Base-by-base conservation (phyloP, 257 asterid genomes). In the Avicennia marina region DNA sequence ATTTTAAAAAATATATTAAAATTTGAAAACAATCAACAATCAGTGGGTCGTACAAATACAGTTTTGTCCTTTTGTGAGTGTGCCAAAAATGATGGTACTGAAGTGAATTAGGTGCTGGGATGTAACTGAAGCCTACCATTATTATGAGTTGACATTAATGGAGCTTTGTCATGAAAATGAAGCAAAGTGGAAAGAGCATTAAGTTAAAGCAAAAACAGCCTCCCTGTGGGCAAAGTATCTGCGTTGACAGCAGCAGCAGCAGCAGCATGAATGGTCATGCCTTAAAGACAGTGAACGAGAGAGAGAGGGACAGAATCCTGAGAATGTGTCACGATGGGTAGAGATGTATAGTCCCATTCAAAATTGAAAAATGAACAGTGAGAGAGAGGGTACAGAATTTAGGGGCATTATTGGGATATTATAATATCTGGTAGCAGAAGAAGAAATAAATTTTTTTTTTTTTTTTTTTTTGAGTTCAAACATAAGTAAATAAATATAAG, bases 271-370 rank as follows among this genome's bases (percentile, higher is more conserved):
- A 49, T 46, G 17, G 75, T 66, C 65, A 60, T 36, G 9, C 10
- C 57, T 19, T 46, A 49, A 40, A 10, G 15, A 59, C 63, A 67
- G 36, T 32, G 54, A 13, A 2, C 2, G 24, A 33, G 48, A 38
- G 55, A 43, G 55, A 39, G 43, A 21, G 15, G 24, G 64, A 47
- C 44, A 43, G 48, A 29, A 8, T 1, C 38, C 42, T 24, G 58
- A 51, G 68, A 68, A 46, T 62, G 67, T 65, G 75, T 45, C 60
- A 41, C n/a, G n/a, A n/a, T 67, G 29, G 55, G 70, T 39, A 16
- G 43, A 56, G 55, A 66, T 51, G 80, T 69, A 69, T 29, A 41
- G 75, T 72, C 79, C 43, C 71, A 52, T 24, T 74, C 74, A 18
- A 25, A 40, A 57, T 67, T 67, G 42, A 68, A 68, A 67, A 63